Evolutionary conservation across 2,329 filamentous ascomycete species (phyloP).

Genomic region (Aureobasidium musti): DNA sequence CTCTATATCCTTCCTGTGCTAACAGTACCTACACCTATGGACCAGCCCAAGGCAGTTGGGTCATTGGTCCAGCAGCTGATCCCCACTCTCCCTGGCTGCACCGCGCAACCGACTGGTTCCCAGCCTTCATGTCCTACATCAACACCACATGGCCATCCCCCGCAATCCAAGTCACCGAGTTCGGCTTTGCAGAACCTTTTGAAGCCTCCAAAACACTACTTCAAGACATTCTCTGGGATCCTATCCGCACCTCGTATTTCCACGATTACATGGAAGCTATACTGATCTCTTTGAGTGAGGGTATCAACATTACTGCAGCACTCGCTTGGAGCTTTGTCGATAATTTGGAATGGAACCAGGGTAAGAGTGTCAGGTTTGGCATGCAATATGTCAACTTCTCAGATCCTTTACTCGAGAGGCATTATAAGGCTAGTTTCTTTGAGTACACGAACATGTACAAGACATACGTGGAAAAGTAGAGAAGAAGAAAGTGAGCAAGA

Average conservation of each 20-base stretch:
- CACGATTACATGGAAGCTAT: slow-evolving; percentile 41
- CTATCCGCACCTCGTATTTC: slow-evolving; percentile 39
- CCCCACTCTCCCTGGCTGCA: slow-evolving; percentile 42
- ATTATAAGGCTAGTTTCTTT: slow-evolving; percentile 46
- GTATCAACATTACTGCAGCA: slow-evolving; percentile 41
- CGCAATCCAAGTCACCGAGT: slow-evolving; percentile 41
- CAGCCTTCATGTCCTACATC: slow-evolving; percentile 42
- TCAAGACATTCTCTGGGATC: slow-evolving; percentile 38
- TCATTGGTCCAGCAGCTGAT: slow-evolving; percentile 47
- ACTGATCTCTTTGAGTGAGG: slow-evolving; percentile 40
- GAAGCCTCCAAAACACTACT: slow-evolving; percentile 38
- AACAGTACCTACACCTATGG: slow-evolving; percentile 33
- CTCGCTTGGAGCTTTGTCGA: slow-evolving; percentile 43
- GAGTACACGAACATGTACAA: slow-evolving; percentile 43
- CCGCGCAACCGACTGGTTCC: slow-evolving; percentile 42
- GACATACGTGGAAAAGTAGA: slow-evolving; percentile 29
- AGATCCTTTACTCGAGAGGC: slow-evolving; percentile 39
- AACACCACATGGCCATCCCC: slow-evolving; percentile 39
- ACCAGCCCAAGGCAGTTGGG: slow-evolving; percentile 47
- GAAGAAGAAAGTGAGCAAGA: not conserved
- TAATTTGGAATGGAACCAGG: slow-evolving; percentile 44
- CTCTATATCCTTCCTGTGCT: slow-evolving; percentile 48
- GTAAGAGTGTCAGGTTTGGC: slow-evolving; percentile 41
- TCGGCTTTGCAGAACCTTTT: slow-evolving; percentile 43
- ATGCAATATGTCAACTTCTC: slow-evolving; percentile 43